These are phyloP conservation scores for Penicillium sp. DNA, from an alignment of 2,329 filamentous ascomycete genomes.

Conservation along the genomic window DNA sequence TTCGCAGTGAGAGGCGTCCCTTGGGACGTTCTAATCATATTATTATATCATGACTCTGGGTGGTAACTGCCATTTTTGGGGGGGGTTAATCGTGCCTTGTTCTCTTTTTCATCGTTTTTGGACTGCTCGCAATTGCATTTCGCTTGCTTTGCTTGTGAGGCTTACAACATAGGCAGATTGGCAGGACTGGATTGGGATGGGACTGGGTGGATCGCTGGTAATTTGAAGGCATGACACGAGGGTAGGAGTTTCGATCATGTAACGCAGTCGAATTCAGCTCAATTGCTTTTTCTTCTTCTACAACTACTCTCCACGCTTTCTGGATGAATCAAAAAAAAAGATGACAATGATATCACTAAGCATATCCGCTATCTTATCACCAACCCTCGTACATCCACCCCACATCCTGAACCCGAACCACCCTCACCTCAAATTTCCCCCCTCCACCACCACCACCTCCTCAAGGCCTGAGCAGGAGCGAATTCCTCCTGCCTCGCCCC, in stretches of 20 bases:
- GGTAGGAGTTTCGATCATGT: not conserved
- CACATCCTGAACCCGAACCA: slow-evolving; percentile 4
- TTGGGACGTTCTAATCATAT: slow-evolving; percentile 10
- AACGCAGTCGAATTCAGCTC: not conserved
- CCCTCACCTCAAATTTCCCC: slow-evolving; percentile 14
- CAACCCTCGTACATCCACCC: slow-evolving; percentile 24
- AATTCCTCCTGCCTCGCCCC: not conserved
- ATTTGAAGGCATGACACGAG: not conserved
- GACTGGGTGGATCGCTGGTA: not conserved
- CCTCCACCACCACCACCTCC: slow-evolving; percentile 1
- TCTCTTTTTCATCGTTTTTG: not conserved
- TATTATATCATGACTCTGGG: slow-evolving; percentile 1
- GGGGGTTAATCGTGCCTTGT: not conserved
- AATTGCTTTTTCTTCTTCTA: not conserved
- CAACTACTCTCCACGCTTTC: not conserved
- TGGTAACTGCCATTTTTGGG: not conserved
- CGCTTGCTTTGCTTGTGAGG: not conserved
- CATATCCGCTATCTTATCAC: slow-evolving; percentile 9
- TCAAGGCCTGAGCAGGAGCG: not conserved
- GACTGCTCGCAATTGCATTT: slow-evolving; percentile 1
- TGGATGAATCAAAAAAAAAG: not conserved
- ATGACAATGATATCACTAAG: not conserved
- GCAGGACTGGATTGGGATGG: slow-evolving; percentile 8
- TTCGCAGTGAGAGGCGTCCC: slow-evolving; percentile 18
- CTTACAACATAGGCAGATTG: slow-evolving; percentile 13